Conservation (phyloP, 495 filamentous ascomycete species). For the Podospora comata region DNA sequence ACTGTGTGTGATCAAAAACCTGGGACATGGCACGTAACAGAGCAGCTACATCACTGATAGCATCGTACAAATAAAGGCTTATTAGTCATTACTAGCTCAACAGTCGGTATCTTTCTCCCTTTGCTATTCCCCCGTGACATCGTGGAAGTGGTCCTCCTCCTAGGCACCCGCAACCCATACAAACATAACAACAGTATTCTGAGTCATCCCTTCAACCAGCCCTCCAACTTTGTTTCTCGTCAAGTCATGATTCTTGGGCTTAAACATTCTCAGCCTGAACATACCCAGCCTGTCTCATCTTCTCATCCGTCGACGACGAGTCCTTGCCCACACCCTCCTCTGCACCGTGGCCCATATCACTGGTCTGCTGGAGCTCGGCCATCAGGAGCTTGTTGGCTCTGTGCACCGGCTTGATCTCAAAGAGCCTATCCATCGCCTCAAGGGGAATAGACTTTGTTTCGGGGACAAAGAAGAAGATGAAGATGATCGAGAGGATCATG, state of each 20-base stretch:
- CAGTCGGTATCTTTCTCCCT: too few relatives aligned
- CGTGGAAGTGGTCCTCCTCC: too few relatives aligned
- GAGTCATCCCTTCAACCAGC: neutral
- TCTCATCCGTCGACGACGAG: slow-evolving; percentile 21
- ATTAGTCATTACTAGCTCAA: too few relatives aligned
- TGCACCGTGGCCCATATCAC: slow-evolving; percentile 28
- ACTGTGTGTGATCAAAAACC: too few relatives aligned
- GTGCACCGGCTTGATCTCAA: slow-evolving; percentile 53
- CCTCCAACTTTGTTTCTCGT: neutral
- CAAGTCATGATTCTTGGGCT: neutral
- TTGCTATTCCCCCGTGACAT: too few relatives aligned
- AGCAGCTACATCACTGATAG: too few relatives aligned
- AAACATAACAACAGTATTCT: neutral
- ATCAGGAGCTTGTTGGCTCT: slow-evolving; percentile 53
- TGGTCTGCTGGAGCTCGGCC: slow-evolving; percentile 46
- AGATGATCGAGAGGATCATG: slow-evolving; percentile 64
- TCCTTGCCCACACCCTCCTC: slow-evolving; percentile 48
- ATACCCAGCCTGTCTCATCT: slow-evolving; percentile 23
- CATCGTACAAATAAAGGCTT: too few relatives aligned
- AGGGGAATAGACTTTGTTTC: slow-evolving; percentile 53
- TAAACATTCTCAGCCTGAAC: slow-evolving; percentile 33
- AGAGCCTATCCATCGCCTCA: slow-evolving; percentile 58
- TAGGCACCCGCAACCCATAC: neutral
- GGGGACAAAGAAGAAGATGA: slow-evolving; percentile 54
- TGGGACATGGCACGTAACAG: too few relatives aligned